These are phyloP conservation scores for Kuraishia ogatae DNA, from an alignment of 805 yeast species.

Conservation along the genomic window DNA sequence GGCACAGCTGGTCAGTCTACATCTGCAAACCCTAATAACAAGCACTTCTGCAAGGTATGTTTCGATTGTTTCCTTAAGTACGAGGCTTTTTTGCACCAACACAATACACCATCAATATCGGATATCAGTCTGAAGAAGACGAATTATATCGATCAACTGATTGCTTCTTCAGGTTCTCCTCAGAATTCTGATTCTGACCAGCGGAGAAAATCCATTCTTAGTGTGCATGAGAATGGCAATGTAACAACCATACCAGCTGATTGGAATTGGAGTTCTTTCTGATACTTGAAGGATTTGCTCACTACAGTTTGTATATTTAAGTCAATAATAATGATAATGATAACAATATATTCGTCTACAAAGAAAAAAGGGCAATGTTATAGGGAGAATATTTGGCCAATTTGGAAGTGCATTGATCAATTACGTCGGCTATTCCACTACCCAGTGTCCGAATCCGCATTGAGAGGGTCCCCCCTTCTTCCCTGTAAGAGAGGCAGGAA, in stretches of 20 bases:
- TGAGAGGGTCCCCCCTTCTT: no score
- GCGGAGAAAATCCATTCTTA: slow-evolving; percentile 6
- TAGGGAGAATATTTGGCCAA: no score
- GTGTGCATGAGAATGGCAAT: slow-evolving; percentile 7
- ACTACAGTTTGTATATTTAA: not conserved
- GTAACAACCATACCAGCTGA: slow-evolving; percentile 23
- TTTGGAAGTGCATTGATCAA: no score
- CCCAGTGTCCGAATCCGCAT: no score
- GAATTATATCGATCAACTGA: not conserved
- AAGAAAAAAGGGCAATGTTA: no score
- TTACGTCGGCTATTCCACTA: no score
- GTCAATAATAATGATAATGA: not conserved
- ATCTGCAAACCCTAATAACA: slow-evolving; percentile 9
- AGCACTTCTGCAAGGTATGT: slow-evolving; percentile 25
- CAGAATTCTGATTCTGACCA: not conserved
- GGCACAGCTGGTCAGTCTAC: not conserved
- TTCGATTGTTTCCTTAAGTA: slow-evolving; percentile 23
- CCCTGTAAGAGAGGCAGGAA: no score
- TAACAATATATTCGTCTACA: no score
- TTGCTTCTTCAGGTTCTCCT: not conserved
- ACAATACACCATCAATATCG: not conserved
- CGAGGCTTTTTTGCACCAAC: slow-evolving; percentile 18
- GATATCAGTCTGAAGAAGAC: not conserved
- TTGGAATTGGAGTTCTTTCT: slow-evolving; percentile 32
- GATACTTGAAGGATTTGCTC: no score